Percentiles rank a stretch among this genome's conserved stretches.
Evolutionary conservation across 306 rosid species (phyloP).

Genomic region (Rosa chinensis): DNA sequence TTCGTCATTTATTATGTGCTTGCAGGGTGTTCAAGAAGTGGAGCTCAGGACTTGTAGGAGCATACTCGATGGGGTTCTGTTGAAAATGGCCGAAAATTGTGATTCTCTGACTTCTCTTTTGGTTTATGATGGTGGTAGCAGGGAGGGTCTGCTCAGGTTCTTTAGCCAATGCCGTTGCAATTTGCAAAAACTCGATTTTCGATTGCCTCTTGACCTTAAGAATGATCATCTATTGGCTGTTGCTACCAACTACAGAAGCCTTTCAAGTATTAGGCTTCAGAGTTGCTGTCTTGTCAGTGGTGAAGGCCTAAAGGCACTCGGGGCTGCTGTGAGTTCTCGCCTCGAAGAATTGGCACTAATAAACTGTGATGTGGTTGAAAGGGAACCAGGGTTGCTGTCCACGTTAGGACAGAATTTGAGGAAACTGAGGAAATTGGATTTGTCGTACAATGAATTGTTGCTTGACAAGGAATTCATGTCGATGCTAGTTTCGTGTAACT

Average conservation of each 20-base stretch:
- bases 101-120: slow-evolving; percentile 51
- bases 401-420: slow-evolving; percentile 75
- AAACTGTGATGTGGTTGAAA: slow-evolving; percentile 81
- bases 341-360: slow-evolving; percentile 77
- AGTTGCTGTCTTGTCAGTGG: slow-evolving; percentile 84
- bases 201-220: slow-evolving; percentile 79
- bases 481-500: slow-evolving; percentile 61
- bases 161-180: slow-evolving; percentile 35
- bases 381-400: slow-evolving; percentile 78
- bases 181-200: slow-evolving; percentile 60
- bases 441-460: slow-evolving; percentile 78
- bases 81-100: slow-evolving; percentile 56
- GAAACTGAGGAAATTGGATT: slow-evolving; percentile 61
- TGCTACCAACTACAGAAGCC: slow-evolving; percentile 43
- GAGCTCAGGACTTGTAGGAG: slow-evolving; percentile 83
- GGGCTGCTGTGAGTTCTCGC: slow-evolving; percentile 34
- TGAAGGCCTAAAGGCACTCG: slow-evolving; percentile 67
- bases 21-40: slow-evolving; percentile 49
- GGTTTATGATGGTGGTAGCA: slow-evolving; percentile 88
- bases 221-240: slow-evolving; percentile 62
- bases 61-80: slow-evolving; percentile 61
- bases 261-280: slow-evolving; percentile 61
- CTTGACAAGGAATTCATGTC: slow-evolving; percentile 71
- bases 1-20: slow-evolving; percentile 53
- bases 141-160: slow-evolving; percentile 60